Conservation (phyloP, 495 filamentous ascomycete species). For the Daldinia concentrica region DNA sequence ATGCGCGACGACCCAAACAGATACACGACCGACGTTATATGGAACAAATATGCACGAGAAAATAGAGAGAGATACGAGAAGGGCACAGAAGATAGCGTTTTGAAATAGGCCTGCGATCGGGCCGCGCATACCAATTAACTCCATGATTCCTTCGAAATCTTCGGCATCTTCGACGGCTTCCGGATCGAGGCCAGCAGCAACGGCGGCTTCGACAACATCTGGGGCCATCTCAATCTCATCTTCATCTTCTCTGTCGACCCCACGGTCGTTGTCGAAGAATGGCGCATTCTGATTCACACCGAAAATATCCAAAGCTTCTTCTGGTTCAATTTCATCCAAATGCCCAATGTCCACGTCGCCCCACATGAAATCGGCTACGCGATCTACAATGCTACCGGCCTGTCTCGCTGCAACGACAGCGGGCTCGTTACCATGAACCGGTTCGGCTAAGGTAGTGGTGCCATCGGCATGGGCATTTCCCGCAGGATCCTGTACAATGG, state of each 20-base stretch:
- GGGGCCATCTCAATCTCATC: constrained; percentile 46
- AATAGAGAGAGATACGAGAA: constrained; percentile 87
- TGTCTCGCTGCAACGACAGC: constrained; percentile 27
- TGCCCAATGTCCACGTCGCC: constrained; percentile 39
- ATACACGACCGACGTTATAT: constrained; percentile 87
- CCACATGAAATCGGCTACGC: constrained; percentile 62
- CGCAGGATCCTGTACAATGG: neutral
- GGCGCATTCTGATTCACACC: constrained; percentile 52
- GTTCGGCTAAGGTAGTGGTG: neutral
- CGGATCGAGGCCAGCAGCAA: constrained; percentile 54
- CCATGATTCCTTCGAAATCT: constrained; percentile 97
- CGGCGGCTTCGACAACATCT: constrained; percentile 53
- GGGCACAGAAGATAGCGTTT: constrained; percentile 91
- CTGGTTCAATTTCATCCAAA: constrained; percentile 47
- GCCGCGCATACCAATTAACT: constrained; percentile 95
- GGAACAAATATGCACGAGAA: constrained; percentile 87
- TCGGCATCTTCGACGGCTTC: constrained; percentile 82
- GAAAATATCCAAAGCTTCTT: constrained; percentile 52
- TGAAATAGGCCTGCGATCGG: constrained; percentile 89
- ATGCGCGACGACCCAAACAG: constrained; percentile 79
- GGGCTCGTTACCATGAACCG: constrained; percentile 15
- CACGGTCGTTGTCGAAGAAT: constrained; percentile 39
- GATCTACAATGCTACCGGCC: constrained; percentile 48
- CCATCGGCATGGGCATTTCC: neutral
- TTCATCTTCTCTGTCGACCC: constrained; percentile 32